These are phyloP conservation scores for Zoysia matrella DNA, from an alignment of 202 grass and related monocot species.

Conservation along the genomic window DNA sequence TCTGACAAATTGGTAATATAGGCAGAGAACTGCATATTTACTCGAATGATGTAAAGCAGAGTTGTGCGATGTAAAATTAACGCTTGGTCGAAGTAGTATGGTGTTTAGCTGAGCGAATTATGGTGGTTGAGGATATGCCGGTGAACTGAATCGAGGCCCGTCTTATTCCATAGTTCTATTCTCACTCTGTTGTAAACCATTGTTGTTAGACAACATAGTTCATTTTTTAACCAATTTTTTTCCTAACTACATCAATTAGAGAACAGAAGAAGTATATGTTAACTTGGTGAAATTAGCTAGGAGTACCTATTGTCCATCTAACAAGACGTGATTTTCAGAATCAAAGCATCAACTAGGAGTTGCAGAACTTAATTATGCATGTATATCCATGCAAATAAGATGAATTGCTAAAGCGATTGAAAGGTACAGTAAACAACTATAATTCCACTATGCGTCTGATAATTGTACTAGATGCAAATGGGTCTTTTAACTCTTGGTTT, in stretches of 20 bases:
- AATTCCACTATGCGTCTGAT: background rate
- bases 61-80: background rate
- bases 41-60: background rate
- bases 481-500: background rate
- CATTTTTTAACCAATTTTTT: too few species aligned
- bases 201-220: too few species aligned
- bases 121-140: background rate
- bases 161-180: background rate
- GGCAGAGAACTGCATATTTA: background rate
- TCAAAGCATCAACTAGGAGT: background rate
- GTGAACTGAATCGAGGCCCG: background rate
- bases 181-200: too few species aligned
- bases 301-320: background rate
- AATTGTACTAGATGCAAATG: constrained; percentile 16
- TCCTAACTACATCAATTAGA: too few species aligned
- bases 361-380: background rate
- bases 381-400: constrained; percentile 10
- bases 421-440: background rate
- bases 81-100: background rate
- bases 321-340: background rate
- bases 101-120: background rate
- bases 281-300: background rate
- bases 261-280: background rate
- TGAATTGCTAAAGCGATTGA: constrained; percentile 8
- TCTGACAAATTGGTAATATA: constrained; percentile 15